A percentile compares a stretch with the other conserved stretches of the same genome.
Evolutionary conservation across 1,284 basidiomycete species (phyloP).

Genomic region (Pyrrhoderma noxium): DNA sequence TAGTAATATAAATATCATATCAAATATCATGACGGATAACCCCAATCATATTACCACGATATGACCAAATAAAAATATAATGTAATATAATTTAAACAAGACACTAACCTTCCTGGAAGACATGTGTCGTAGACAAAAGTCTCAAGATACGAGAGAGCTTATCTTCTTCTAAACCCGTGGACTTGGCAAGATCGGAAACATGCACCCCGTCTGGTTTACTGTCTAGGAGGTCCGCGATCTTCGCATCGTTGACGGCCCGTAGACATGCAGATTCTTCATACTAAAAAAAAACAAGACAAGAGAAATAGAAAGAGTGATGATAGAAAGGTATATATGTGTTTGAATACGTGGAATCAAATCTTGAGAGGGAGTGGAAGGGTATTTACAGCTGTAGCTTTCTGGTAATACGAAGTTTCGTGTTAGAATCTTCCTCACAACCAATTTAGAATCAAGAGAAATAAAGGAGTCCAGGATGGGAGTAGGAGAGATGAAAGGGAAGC

Average conservation of each 20-base stretch:
- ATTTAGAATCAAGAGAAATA: no score
- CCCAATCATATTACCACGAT: no score
- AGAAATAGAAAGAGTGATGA: background rate
- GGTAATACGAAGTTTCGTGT: background rate
- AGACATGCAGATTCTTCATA: conserved; percentile 24
- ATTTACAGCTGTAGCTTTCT: conserved; percentile 8
- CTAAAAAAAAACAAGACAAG: background rate
- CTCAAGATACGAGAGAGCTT: conserved; percentile 32
- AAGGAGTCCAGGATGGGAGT: no score
- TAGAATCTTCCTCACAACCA: background rate
- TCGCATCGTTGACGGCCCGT: conserved; percentile 24
- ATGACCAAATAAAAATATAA: background rate
- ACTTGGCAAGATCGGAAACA: conserved; percentile 26
- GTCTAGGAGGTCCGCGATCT: conserved; percentile 28
- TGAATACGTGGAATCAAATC: no score
- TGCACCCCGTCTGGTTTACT: conserved; percentile 28
- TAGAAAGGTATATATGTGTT: background rate
- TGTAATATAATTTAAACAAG: background rate
- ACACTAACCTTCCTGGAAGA: conserved; percentile 32
- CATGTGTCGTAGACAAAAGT: conserved; percentile 30
- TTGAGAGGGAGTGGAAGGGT: no score
- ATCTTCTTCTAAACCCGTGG: conserved; percentile 25
- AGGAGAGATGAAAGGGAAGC: no score
- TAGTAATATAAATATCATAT: no score
- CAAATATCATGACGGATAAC: no score